A percentile compares a stretch with the other conserved stretches of the same genome.
phyloP scores from a whole-genome alignment of 495 filamentous ascomycete genomes.

The Penicillium coffeae region DNA sequence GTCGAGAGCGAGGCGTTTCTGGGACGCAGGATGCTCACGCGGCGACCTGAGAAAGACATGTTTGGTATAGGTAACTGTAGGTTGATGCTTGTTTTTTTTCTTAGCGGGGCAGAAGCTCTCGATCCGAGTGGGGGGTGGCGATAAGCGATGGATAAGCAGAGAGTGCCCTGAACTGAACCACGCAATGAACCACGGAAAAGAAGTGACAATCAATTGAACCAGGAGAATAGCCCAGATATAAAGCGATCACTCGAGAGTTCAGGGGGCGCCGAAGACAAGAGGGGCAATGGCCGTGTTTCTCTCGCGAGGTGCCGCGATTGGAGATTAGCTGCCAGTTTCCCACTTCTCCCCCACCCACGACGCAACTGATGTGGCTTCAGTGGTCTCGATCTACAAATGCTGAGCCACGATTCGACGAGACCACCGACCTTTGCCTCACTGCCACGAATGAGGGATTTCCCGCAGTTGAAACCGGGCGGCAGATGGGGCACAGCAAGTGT shows the following conservation, averaged over 20 bases:
- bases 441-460: conserved; percentile 7
- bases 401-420: conserved; percentile 24
- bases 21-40: conserved; percentile 44
- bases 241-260: no score
- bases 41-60: conserved; percentile 53
- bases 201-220: no score
- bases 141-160: background rate
- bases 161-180: no score
- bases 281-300: no score
- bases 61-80: conserved; percentile 14
- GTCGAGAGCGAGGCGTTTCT: conserved; percentile 34
- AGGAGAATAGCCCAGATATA: no score
- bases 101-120: background rate
- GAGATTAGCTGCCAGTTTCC: background rate
- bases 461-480: conserved; percentile 2
- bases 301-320: no score
- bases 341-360: conserved; percentile 4
- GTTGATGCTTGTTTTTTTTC: background rate
- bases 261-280: no score
- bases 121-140: background rate
- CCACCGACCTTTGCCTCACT: conserved; percentile 12
- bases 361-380: conserved; percentile 6
- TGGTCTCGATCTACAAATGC: conserved; percentile 2
- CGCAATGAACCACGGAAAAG: no score
- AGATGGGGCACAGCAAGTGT: background rate